Base-by-base conservation (phyloP, 768 basidiomycete genomes). In the Boletus eberwhitei region DNA sequence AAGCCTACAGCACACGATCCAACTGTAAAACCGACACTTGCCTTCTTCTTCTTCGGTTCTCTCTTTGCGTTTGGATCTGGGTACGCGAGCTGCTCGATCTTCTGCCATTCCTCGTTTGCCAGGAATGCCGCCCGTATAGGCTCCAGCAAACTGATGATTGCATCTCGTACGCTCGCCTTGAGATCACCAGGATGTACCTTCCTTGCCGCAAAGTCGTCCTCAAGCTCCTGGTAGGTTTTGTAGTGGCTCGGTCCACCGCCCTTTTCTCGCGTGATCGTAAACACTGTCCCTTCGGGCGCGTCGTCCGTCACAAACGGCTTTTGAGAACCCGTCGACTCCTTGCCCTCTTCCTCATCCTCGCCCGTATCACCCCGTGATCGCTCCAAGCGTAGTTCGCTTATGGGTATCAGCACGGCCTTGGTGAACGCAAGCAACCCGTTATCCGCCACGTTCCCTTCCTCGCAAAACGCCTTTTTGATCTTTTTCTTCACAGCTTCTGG, bases 401-500 rank as follows among this genome's bases (percentile, higher is more conserved):
- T 85, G 32, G 93, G 93, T 61, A 97, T 90, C 55, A 95, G 70
- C n/a, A 96, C 94, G 14, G 89, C 85, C 61, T 87, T 75, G 57
- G 86, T 80, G 75, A 98, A 98, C 2, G 90, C 77, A 5, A 97
- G 80, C 1, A 98, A 75, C 26, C 93, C 96, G 71, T 99, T 99
- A 24, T 90, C 93, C 42, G 83, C 80, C 48, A 85, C 75, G 66
- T 90, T 93, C 16, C 94, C 95, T 63, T 95, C 93, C 63, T 96
- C 93, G 71, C 95, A 98, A 69, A 96, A 93, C 1, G 97, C 95
- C 22, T 78, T 77, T 71, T 90, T 93, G 72, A 98, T 83, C 77
- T 98, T 98, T 73, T 85, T 86, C 65, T 88, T 86, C 46, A 98
- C 82, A 39, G 77, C 81, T 29, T 90, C 88, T 0, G 94, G 86